phyloP scores from a whole-genome alignment of 73 alveolate species.

The Symbiodinium natans region DNA sequence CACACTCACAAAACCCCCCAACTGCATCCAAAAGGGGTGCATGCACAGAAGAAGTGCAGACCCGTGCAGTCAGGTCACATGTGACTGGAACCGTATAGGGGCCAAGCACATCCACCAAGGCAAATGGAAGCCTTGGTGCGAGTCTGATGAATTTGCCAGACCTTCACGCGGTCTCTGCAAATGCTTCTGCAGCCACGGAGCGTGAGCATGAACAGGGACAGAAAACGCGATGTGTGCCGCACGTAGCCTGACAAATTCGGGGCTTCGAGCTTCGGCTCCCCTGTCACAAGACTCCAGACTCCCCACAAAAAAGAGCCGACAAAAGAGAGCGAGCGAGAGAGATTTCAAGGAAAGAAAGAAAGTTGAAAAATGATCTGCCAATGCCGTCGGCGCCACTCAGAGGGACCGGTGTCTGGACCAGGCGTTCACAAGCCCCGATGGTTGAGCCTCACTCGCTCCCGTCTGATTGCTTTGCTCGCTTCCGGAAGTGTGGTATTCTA shows the following conservation, averaged over 20 bases:
- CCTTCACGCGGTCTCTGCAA: no score
- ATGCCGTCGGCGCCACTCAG: constrained; percentile 14
- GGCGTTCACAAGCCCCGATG: constrained; percentile 81
- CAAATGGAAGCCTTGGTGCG: constrained; percentile 78
- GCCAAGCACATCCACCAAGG: constrained; percentile 75
- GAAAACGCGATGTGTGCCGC: constrained; percentile 88
- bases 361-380: neutral
- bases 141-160: no score
- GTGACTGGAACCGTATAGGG: constrained; percentile 85
- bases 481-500: no score
- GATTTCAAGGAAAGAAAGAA: neutral
- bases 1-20: neutral
- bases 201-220: constrained; percentile 85
- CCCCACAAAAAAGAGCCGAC: neutral
- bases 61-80: constrained; percentile 1
- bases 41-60: neutral
- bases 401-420: constrained; percentile 87
- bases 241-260: constrained; percentile 17
- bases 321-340: neutral
- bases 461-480: no score
- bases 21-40: neutral
- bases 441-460: constrained; percentile 36
- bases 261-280: no score
- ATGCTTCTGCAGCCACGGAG: neutral
- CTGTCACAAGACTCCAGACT: no score